Evolutionary conservation across 495 filamentous ascomycete species (phyloP).

Genomic region (Talaromyces thailandensis): DNA sequence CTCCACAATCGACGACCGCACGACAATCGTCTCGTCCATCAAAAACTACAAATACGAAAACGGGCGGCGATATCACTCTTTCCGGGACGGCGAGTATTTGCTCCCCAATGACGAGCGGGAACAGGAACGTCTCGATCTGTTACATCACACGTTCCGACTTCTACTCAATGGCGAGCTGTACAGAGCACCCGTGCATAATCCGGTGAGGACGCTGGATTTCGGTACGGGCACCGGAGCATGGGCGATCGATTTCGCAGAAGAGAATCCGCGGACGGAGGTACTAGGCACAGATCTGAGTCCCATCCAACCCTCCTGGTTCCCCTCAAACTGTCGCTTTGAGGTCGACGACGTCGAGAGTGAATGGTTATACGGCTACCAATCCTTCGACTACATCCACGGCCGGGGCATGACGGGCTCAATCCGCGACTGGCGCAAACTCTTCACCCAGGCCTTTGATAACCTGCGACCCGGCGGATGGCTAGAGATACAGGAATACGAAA

Average conservation of each 20-base stretch:
- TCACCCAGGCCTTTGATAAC: constrained; percentile 37
- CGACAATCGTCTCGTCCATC: constrained; percentile 37
- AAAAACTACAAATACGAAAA: constrained; percentile 46
- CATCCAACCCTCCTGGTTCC: constrained; percentile 50
- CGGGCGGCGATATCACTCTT: constrained; percentile 54
- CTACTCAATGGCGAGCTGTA: constrained; percentile 44
- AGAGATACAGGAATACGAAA: constrained; percentile 50
- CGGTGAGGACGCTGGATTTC: constrained; percentile 44
- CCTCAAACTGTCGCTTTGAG: constrained; percentile 56
- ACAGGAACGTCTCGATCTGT: constrained; percentile 58
- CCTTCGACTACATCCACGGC: constrained; percentile 54
- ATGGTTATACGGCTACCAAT: constrained; percentile 40
- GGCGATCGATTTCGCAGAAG: constrained; percentile 54
- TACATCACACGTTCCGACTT: constrained; percentile 42
- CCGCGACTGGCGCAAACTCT: constrained; percentile 47
- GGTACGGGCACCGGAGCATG: constrained; percentile 59
- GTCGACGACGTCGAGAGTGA: constrained; percentile 52
- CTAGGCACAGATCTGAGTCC: constrained; percentile 49
- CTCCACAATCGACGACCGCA: constrained; percentile 29
- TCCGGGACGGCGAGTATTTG: constrained; percentile 42
- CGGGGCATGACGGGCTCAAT: constrained; percentile 50
- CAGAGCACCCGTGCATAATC: constrained; percentile 40
- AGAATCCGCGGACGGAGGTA: constrained; percentile 5
- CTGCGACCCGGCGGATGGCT: constrained; percentile 50
- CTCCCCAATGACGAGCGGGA: constrained; percentile 54